These are phyloP conservation scores for Cryomyces minteri DNA, from an alignment of 495 filamentous ascomycete genomes.

Conservation along the genomic window DNA sequence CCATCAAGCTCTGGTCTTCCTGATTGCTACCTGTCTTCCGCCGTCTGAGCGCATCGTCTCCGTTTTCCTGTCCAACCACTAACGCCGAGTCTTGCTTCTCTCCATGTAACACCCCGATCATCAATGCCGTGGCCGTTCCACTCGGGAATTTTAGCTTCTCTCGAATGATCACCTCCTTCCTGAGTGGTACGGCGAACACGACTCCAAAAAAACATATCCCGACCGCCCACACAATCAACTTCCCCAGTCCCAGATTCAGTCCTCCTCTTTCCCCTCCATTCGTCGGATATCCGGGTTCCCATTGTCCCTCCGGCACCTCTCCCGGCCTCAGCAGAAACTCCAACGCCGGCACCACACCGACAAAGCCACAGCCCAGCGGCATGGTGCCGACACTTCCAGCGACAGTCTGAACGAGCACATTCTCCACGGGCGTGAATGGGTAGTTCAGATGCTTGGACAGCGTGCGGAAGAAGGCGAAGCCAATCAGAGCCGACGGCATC, in stretches of 20 bases:
- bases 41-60: constrained; percentile 7
- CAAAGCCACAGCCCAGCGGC: constrained; percentile 91
- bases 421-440: constrained; percentile 88
- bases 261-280: background rate
- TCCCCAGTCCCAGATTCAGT: constrained; percentile 48
- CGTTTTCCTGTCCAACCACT: constrained; percentile 3
- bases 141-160: constrained; percentile 89
- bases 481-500: constrained; percentile 88
- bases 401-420: constrained; percentile 93
- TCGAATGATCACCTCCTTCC: constrained; percentile 76
- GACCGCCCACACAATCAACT: constrained; percentile 72
- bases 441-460: constrained; percentile 47
- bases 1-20: constrained; percentile 5
- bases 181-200: constrained; percentile 77
- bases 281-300: constrained; percentile 1
- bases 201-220: constrained; percentile 92
- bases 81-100: constrained; percentile 18
- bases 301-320: constrained; percentile 25
- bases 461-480: constrained; percentile 88
- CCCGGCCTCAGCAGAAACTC: constrained; percentile 60
- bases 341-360: constrained; percentile 83
- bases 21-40: too few relatives aligned
- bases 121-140: constrained; percentile 84
- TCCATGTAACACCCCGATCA: constrained; percentile 79
- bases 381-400: constrained; percentile 91